Percentiles rank a stretch among this genome's conserved stretches.
These are phyloP conservation scores for Triadica sebifera DNA, from an alignment of 345 rosid species.

Conservation along the genomic window DNA sequence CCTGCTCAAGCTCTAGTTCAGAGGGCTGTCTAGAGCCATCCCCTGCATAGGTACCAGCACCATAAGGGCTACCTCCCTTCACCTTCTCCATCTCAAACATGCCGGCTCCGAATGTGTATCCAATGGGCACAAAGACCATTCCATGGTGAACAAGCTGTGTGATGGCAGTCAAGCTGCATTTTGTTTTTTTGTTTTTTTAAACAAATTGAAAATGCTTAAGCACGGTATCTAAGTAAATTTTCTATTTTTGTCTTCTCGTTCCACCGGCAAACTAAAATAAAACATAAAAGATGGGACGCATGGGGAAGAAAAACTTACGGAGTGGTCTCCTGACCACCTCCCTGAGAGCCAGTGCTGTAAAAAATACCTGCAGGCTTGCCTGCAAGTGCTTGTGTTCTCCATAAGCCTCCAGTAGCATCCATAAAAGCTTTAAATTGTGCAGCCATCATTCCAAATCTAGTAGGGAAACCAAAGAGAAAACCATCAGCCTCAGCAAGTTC, in stretches of 20 bases:
- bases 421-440: slow-evolving; percentile 96
- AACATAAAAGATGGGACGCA: background rate
- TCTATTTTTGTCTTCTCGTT: background rate
- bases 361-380: slow-evolving; percentile 97
- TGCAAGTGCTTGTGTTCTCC: slow-evolving; percentile 92
- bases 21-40: slow-evolving; percentile 89
- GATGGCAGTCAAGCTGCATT: slow-evolving; percentile 76
- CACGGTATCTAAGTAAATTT: background rate
- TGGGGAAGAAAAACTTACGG: slow-evolving; percentile 50
- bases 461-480: slow-evolving; percentile 85
- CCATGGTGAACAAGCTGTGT: slow-evolving; percentile 98
- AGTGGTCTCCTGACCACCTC: slow-evolving; percentile 98
- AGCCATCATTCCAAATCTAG: slow-evolving; percentile 98
- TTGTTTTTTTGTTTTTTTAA: no score
- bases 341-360: slow-evolving; percentile 97
- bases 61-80: slow-evolving; percentile 95
- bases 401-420: slow-evolving; percentile 89
- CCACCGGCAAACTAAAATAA: background rate
- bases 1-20: slow-evolving; percentile 75
- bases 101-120: slow-evolving; percentile 97
- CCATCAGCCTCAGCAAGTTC: slow-evolving; percentile 95
- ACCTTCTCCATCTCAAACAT: slow-evolving; percentile 93
- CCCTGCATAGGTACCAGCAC: slow-evolving; percentile 91
- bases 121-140: slow-evolving; percentile 89
- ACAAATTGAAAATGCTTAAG: no score